phyloP scores from a whole-genome alignment of 2,329 filamentous ascomycete species.

The Rhinocladiella similis region DNA sequence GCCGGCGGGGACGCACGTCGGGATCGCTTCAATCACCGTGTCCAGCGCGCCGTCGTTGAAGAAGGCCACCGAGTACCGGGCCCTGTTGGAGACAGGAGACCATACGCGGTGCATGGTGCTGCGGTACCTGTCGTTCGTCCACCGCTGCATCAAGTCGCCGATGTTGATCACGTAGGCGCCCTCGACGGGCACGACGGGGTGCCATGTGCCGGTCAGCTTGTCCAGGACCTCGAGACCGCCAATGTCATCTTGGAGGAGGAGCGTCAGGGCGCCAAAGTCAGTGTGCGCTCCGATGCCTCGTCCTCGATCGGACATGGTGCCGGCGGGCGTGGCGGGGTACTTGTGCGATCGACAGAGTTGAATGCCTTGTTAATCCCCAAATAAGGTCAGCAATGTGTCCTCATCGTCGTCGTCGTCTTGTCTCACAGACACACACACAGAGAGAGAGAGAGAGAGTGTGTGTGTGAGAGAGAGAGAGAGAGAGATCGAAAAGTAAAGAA shows the following conservation, averaged over 20 bases:
- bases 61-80: conserved; percentile 1
- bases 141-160: conserved; percentile 52
- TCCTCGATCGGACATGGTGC: conserved; percentile 31
- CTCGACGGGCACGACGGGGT: conserved; percentile 35
- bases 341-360: conserved; percentile 1
- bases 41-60: conserved; percentile 24
- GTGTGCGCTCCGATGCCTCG: conserved; percentile 32
- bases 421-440: too few species aligned
- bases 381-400: too few species aligned
- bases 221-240: conserved; percentile 46
- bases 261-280: conserved; percentile 49
- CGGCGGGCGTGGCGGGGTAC: conserved; percentile 42
- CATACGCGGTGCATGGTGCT: conserved; percentile 55
- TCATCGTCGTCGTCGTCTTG: too few species aligned
- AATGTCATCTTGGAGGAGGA: conserved; percentile 45
- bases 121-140: conserved; percentile 52
- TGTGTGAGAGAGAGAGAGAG: too few species aligned
- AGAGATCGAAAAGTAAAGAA: too few species aligned
- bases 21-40: conserved; percentile 37
- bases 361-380: too few species aligned
- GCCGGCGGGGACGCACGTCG: conserved; percentile 36
- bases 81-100: conserved; percentile 30
- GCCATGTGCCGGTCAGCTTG: conserved; percentile 6
- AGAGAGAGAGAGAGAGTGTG: too few species aligned
- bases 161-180: conserved; percentile 54